Evolutionary conservation across 257 asterid species (phyloP).

Genomic region (Thymus mandschuricus): DNA sequence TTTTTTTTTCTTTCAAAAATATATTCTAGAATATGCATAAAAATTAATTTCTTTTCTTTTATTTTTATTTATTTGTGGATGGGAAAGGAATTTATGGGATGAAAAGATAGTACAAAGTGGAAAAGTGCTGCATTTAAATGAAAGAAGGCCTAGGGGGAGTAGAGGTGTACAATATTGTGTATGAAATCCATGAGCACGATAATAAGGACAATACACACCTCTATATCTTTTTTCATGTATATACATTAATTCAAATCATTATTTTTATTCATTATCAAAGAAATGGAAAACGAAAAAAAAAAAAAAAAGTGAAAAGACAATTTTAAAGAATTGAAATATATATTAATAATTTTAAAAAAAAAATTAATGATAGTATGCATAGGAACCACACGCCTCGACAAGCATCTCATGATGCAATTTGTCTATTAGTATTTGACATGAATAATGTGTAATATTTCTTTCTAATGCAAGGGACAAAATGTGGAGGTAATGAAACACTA

Average conservation of each 20-base stretch:
- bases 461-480: too few species aligned
- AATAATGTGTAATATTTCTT: too few species aligned
- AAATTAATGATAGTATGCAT: too few species aligned
- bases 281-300: not conserved
- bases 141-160: constrained; percentile 16
- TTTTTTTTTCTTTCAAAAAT: not conserved
- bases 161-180: constrained; percentile 27
- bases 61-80: constrained; percentile 14
- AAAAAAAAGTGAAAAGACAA: not conserved
- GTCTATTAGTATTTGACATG: too few species aligned
- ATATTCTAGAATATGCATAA: constrained; percentile 1
- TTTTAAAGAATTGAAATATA: not conserved
- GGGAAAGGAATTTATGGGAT: constrained; percentile 22
- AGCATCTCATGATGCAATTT: too few species aligned
- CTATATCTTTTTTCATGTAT: constrained; percentile 7
- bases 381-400: too few species aligned
- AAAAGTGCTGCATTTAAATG: constrained; percentile 21
- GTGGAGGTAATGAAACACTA: too few species aligned
- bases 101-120: constrained; percentile 31
- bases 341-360: not conserved
- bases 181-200: constrained; percentile 27
- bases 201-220: constrained; percentile 24
- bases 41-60: not conserved
- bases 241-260: not conserved
- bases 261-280: not conserved